Base-by-base conservation (phyloP, 345 rosid genomes). In the Erodium maritimum region DNA sequence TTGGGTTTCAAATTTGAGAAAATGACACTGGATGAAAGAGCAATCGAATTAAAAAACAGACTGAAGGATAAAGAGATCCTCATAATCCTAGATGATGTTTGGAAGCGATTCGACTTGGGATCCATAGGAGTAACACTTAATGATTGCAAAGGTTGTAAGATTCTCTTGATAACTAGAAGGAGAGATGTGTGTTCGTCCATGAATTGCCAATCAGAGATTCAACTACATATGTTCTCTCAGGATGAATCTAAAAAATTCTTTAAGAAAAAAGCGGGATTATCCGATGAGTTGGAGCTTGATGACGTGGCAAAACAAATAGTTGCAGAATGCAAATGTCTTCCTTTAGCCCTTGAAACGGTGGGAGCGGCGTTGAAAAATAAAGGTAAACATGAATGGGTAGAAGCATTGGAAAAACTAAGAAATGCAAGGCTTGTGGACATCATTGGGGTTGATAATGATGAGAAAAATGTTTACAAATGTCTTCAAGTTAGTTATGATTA, bases 171-270 rank as follows among this genome's bases (percentile, higher is more conserved):
- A 0, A 61, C 78, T 1, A 64, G 69, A 22, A 14, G 9, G 0
- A 19, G 0, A 14, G 19, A 57, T 37, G 58, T 76, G 11, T 23
- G 69, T 21, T 0, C 0, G 46, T 60, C 50, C 19, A 65, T 68
- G 76, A 18, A 58, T 14, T 21, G 4, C 16, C 45, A 59, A 1
- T 59, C 5, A 17, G 14, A 10, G 3, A 20, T 70, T n/a, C 1
- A 2, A 20, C 25, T 70, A 50, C 22, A 54, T 20, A 5, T 18
- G 25, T 42, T 70, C 17, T 1, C 42, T 0, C 71, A 68, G 1
- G 50, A 5, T 1, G 76, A 75, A 54, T 58, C 73, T 0, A 34
- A 58, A 70, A 22, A 18, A 0, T 42, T 69, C 0, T 76, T 76
- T 19, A 48, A 69, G 33, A 66, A 23, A 23, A 69, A 12, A 48